Percentiles rank a stretch among this genome's conserved stretches.
phyloP scores from a whole-genome alignment of 345 rosid genomes.

The Schrenkiella parvula region DNA sequence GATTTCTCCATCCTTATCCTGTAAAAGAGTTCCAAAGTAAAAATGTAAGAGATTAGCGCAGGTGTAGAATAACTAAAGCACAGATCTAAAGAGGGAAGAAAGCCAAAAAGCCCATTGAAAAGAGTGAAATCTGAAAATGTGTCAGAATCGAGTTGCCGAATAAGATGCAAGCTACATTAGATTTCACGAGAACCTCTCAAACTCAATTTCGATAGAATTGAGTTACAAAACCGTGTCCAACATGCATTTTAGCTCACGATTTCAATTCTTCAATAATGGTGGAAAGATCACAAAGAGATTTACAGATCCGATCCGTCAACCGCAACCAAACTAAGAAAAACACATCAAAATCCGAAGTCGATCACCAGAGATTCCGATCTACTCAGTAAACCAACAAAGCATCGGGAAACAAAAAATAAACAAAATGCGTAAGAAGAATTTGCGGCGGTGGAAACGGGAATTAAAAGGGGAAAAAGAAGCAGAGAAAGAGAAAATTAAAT shows the following conservation, averaged over 20 bases:
- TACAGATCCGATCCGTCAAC: conserved; percentile 1
- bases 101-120: not conserved
- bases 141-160: not conserved
- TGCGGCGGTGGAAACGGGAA: not conserved
- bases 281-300: not conserved
- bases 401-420: not conserved
- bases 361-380: conserved; percentile 8
- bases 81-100: not conserved
- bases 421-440: not conserved
- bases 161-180: not conserved
- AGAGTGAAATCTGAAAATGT: not conserved
- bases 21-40: not conserved
- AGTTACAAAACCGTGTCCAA: not conserved
- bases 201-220: not conserved
- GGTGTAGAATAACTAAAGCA: not conserved
- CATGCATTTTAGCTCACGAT: not conserved
- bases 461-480: too few relatives aligned
- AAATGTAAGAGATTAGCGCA: not conserved
- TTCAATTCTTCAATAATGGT: not conserved
- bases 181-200: not conserved
- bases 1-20: conserved; percentile 75
- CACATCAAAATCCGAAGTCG: not conserved
- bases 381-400: not conserved
- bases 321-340: not conserved
- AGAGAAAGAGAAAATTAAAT: not conserved